Base-by-base conservation (phyloP, 768 basidiomycete species). In the Amanita pseudoporphyria region DNA sequence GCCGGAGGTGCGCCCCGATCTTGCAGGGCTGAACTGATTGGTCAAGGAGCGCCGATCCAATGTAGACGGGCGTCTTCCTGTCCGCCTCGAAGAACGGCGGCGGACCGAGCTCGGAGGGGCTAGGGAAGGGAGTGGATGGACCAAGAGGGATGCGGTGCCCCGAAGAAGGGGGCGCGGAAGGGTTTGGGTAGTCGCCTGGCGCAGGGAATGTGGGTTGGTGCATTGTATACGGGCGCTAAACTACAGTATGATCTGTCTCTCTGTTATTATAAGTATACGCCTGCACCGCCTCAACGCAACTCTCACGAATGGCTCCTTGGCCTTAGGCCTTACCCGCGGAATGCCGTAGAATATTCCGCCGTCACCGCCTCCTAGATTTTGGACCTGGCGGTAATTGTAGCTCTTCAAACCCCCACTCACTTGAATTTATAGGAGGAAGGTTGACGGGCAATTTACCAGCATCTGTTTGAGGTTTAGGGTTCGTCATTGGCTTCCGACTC, bases 1-100 rank as follows among this genome's bases (percentile, higher is more conserved):
- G 59, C 18, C 62, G 58, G 18, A 85, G 74, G 55, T 72, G 62
- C 7, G 81, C 78, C 1, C 69, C 78, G 56, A 90, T 77, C 70
- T 92, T 92, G 75, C 88, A 90, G 3, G 88, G 88, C 52, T 92
- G 87, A 2, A 90, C 84, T 0, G 81, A 78, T 52, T 69, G 66
- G 47, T 67, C 69, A 59, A 88, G 69, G 44, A 89, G 65, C 10
- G 86, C 88, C 3, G 84, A 85, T 12, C 87, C 87, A 31, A 91
- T 56, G 66, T 72, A 92, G 52, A 88, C 60, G 3, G 82, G 82
- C 2, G 74, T 28, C 26, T 28, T 73, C 2, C 78, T 76, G 57
- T 84, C 78, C 1, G 68, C 62, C 57, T 91, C 86, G 32, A 63
- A 57, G 56, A 73, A 77, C 2, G 78, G 73, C 0, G 85, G 74